These are phyloP conservation scores for Trichoderma cornu-damae DNA, from an alignment of 2,329 filamentous ascomycete species.

Conservation along the genomic window DNA sequence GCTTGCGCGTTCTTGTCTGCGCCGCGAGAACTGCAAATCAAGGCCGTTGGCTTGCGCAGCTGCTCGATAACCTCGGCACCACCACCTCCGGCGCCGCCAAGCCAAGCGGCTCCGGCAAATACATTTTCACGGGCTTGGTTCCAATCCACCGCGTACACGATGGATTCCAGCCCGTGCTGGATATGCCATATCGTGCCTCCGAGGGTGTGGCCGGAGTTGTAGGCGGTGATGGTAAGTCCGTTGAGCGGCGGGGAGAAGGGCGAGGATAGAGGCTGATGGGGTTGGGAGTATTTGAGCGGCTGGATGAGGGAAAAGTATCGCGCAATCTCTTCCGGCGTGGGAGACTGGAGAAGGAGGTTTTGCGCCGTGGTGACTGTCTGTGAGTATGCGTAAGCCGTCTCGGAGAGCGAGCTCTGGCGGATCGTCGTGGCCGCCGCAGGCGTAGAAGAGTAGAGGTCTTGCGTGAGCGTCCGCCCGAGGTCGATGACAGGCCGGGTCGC, in stretches of 20 bases:
- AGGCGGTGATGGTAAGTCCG: conserved; percentile 89
- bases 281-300: conserved; percentile 92
- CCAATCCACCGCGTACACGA: conserved; percentile 97
- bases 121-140: conserved; percentile 97
- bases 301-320: conserved; percentile 88
- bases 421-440: conserved; percentile 84
- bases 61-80: conserved; percentile 91
- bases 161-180: conserved; percentile 91
- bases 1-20: conserved; percentile 65
- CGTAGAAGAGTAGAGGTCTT: conserved; percentile 87
- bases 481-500: conserved; percentile 91
- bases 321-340: conserved; percentile 82
- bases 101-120: conserved; percentile 86
- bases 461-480: conserved; percentile 80
- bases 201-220: conserved; percentile 91
- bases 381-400: conserved; percentile 51
- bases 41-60: conserved; percentile 82
- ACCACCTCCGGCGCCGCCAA: conserved; percentile 73
- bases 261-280: conserved; percentile 81
- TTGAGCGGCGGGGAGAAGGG: conserved; percentile 85
- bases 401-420: conserved; percentile 65
- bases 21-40: conserved; percentile 86
- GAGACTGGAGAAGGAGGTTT: conserved; percentile 61
- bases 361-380: conserved; percentile 46
- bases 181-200: conserved; percentile 99